Evolutionary conservation across 306 rosid species (phyloP), one percentile per base, ranked within the genome.

Genomic region (Carpinus fangiana): DNA sequence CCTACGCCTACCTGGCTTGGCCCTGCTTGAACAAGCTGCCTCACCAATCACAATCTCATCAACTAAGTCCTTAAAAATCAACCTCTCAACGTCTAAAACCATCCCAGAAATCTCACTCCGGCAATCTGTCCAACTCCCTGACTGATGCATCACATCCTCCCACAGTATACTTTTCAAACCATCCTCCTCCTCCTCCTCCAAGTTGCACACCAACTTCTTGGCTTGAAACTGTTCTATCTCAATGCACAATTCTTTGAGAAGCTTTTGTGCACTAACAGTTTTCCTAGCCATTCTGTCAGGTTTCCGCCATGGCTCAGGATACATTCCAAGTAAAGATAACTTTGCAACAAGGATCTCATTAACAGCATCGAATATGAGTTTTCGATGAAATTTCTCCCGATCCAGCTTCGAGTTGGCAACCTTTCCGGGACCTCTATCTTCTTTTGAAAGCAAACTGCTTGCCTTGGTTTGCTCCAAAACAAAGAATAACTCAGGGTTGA

Each of bases 401-500:
- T 80, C 90, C 46, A 48, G 85, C 66, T 84, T 83, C 3, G 48
- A 43, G 41, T 73, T 76, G 67, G 80, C 52, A 70, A 75, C 82
- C 86, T 83, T 86, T 76, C 64, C 89, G 0, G 80, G 74, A 80
- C 51, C 51, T 78, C 59, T 62, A 77, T 87, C 90, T 81, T 89
- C 97, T 80, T 89, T 89, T 7, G 85, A 60, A 64, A 76, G 82
- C 78, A 86, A 73, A 70, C 89, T 86, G 76, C 97, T 86, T 51
- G 90, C 96, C 86, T 89, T 90, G 47, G 97, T 94, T 74, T 94
- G 93, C 80, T 94, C 98, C 91, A 94, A 85, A 77, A 90, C 96
- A 12, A 76, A 88, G 89, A 94, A 94, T 47, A 94, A 62, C 87
- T 89, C 98, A 0, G 97, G 98, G 84, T 90, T 92, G 31, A 94